These are phyloP conservation scores for Vigna trinervia DNA, from an alignment of 306 rosid genomes.

Conservation along the genomic window DNA sequence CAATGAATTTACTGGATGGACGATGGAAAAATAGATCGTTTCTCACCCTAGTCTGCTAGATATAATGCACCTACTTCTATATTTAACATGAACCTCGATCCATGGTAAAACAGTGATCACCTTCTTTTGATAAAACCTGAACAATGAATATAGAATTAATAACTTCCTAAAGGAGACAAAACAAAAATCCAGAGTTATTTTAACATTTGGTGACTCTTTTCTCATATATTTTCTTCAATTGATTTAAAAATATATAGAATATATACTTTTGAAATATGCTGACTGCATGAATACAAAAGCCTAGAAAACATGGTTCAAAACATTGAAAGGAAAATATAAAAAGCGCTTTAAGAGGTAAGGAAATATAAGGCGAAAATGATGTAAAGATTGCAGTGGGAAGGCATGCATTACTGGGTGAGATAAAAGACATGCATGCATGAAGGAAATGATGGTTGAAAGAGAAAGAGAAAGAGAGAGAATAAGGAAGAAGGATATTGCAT, in stretches of 20 bases:
- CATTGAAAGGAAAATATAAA: not conserved
- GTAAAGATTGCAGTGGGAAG: not conserved
- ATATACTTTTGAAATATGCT: not conserved
- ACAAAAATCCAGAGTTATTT: not conserved
- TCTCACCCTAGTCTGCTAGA: not conserved
- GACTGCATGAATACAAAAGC: not conserved
- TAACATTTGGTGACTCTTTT: not conserved
- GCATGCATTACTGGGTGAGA: not conserved
- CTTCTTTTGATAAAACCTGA: constrained; percentile 35
- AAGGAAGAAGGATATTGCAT: not conserved
- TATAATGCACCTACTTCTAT: not conserved
- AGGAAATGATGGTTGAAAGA: not conserved
- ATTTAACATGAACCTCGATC: not conserved
- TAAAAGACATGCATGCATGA: constrained; percentile 13
- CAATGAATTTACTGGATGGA: no score
- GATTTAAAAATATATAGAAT: not conserved
- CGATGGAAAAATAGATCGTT: no score
- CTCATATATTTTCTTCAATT: not conserved
- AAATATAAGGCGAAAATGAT: not conserved
- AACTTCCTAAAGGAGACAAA: not conserved
- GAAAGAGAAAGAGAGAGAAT: not conserved
- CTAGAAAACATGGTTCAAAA: not conserved
- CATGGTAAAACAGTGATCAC: not conserved
- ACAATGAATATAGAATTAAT: constrained; percentile 7
- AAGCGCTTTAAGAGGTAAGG: not conserved